These are phyloP conservation scores for Linum usitatissimum DNA, from an alignment of 345 rosid genomes.

Conservation along the genomic window DNA sequence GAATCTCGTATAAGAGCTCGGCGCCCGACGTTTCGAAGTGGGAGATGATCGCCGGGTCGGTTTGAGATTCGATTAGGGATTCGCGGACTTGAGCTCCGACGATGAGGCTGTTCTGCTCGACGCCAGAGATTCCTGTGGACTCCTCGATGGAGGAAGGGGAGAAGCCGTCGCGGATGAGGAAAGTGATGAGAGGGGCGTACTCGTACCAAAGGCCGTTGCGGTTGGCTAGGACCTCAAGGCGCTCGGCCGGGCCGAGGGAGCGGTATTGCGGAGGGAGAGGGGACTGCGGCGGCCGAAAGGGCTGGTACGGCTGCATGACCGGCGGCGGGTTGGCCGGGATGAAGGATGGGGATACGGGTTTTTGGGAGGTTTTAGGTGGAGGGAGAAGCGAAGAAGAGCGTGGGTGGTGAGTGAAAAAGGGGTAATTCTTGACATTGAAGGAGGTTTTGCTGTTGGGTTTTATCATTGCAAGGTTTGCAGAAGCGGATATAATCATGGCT, in stretches of 20 bases:
- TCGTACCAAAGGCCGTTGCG: constrained; percentile 82
- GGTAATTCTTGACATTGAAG: constrained; percentile 52
- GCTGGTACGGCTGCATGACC: constrained; percentile 49
- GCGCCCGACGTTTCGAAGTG: constrained; percentile 60
- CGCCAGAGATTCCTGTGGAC: constrained; percentile 63
- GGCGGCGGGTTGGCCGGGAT: constrained; percentile 29
- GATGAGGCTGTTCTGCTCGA: constrained; percentile 69
- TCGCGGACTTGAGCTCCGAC: constrained; percentile 77
- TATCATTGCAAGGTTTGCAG: too few relatives aligned
- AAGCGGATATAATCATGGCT: too few relatives aligned
- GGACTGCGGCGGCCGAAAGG: constrained; percentile 83
- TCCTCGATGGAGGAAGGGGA: constrained; percentile 62
- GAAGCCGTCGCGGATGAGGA: constrained; percentile 71
- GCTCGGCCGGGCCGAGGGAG: constrained; percentile 49
- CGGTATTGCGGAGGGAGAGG: constrained; percentile 60
- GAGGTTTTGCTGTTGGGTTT: not conserved
- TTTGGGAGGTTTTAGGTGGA: constrained; percentile 16
- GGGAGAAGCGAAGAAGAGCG: not conserved
- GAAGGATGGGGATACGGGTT: constrained; percentile 27
- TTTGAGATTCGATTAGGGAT: constrained; percentile 42
- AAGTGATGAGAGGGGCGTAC: constrained; percentile 73
- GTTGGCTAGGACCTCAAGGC: constrained; percentile 60
- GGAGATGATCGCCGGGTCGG: constrained; percentile 44
- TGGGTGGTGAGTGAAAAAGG: constrained; percentile 23
- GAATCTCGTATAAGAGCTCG: constrained; percentile 68